Evolutionary conservation across 2,329 filamentous ascomycete genomes (phyloP).

Genomic region (Colletotrichum trifolii): DNA sequence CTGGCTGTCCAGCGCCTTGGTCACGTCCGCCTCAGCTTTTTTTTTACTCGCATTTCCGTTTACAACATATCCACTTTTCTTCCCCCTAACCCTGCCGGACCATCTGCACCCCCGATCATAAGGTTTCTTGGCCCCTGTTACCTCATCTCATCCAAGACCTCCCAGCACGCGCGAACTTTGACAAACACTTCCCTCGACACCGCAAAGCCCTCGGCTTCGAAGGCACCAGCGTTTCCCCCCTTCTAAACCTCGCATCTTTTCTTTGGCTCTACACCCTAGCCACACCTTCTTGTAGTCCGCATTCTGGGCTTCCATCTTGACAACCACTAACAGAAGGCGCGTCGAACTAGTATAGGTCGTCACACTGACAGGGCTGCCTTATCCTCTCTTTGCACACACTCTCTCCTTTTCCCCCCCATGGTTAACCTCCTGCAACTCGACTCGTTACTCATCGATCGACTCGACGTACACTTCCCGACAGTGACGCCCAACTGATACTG

Average conservation of each 20-base stretch:
- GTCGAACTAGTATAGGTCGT: conserved; percentile 16
- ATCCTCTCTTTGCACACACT: neutral
- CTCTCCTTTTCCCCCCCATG: conserved; percentile 17
- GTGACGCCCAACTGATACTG: neutral
- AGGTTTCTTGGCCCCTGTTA: conserved; percentile 38
- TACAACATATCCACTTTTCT: conserved; percentile 12
- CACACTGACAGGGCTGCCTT: conserved; percentile 15
- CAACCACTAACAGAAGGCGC: conserved; percentile 28
- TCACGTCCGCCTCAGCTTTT: conserved; percentile 30
- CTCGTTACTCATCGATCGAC: conserved; percentile 8
- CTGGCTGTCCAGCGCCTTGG: conserved; percentile 31
- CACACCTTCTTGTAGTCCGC: neutral
- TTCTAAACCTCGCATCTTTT: neutral
- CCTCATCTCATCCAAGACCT: conserved; percentile 36
- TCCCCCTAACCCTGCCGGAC: conserved; percentile 34
- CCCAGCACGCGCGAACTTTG: conserved; percentile 31
- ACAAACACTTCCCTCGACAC: conserved; percentile 32
- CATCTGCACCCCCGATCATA: conserved; percentile 36
- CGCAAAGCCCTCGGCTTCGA: conserved; percentile 26
- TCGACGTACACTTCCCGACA: conserved; percentile 8
- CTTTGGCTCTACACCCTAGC: conserved; percentile 1
- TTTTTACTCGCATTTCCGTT: conserved; percentile 10
- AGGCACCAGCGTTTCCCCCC: conserved; percentile 26
- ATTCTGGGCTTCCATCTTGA: conserved; percentile 10
- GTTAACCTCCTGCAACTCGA: conserved; percentile 9